Percentiles rank a stretch among this genome's conserved stretches.
Evolutionary conservation across 1,139 yeast species (phyloP).

Genomic region (Pichia sp.): DNA sequence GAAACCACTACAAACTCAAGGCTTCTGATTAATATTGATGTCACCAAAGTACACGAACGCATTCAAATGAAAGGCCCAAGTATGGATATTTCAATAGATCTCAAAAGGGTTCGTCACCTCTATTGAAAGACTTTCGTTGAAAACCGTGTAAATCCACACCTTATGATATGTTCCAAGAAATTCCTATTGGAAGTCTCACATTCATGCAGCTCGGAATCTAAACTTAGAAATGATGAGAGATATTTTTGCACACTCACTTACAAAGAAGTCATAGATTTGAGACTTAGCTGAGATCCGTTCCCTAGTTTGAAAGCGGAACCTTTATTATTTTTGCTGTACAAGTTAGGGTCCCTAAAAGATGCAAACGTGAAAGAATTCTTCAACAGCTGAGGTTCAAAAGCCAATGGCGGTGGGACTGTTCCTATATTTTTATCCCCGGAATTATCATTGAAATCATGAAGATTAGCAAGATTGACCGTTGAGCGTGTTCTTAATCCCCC

Average conservation of each 20-base stretch:
- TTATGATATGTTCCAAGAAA: no score
- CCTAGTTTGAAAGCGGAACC: conserved; percentile 3
- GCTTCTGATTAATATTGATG: no score
- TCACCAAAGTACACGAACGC: no score
- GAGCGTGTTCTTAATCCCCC: conserved; percentile 17
- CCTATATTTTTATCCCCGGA: not conserved
- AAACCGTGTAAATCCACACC: no score
- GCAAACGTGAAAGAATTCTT: conserved; percentile 11
- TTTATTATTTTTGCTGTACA: not conserved
- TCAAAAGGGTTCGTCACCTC: no score
- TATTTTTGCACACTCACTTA: not conserved
- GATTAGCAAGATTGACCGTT: conserved; percentile 12
- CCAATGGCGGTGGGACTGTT: not conserved
- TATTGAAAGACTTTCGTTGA: no score
- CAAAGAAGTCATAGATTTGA: conserved; percentile 1
- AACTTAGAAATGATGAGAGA: no score
- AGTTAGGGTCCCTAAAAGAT: conserved; percentile 8
- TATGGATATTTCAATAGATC: no score
- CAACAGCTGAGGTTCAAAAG: not conserved
- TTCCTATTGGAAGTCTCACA: no score
- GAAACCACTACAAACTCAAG: no score
- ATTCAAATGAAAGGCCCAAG: no score
- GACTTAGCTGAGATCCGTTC: conserved; percentile 9
- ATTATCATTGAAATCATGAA: not conserved
- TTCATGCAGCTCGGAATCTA: no score